A percentile compares a stretch with the other conserved stretches of the same genome.
Evolutionary conservation across 164 flowering plant genomes (phyloP).

Genomic region (Aristolochia fimbriata): DNA sequence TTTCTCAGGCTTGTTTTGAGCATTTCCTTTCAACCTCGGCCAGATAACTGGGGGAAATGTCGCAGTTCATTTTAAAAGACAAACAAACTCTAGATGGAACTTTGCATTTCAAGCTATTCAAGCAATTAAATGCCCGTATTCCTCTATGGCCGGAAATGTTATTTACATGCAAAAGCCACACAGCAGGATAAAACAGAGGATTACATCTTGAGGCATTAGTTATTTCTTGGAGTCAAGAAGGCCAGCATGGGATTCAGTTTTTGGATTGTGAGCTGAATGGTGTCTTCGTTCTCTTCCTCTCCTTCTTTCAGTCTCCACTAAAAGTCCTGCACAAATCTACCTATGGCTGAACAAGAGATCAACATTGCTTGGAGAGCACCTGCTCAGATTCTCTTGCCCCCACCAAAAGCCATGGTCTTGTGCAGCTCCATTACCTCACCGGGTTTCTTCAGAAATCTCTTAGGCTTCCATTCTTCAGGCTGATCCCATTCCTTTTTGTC

Average conservation of each 20-base stretch:
- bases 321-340: constrained; percentile 73
- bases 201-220: not conserved
- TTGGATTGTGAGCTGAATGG: constrained; percentile 58
- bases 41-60: too few species aligned
- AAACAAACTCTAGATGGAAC: too few species aligned
- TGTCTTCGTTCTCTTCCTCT: constrained; percentile 61
- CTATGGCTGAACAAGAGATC: constrained; percentile 58
- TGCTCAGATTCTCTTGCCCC: constrained; percentile 84
- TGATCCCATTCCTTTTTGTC: constrained; percentile 68
- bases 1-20: too few species aligned
- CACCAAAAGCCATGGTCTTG: constrained; percentile 98
- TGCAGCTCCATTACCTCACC: constrained; percentile 52
- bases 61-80: too few species aligned
- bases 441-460: constrained; percentile 55
- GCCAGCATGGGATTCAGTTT: constrained; percentile 73
- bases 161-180: too few species aligned
- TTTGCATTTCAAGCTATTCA: too few species aligned
- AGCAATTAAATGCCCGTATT: too few species aligned
- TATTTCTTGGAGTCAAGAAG: constrained; percentile 42
- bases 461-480: constrained; percentile 78
- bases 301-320: constrained; percentile 62
- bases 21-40: too few species aligned
- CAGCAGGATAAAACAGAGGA: not conserved
- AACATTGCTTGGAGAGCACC: constrained; percentile 77
- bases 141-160: too few species aligned